Evolutionary conservation across 1,284 basidiomycete genomes (phyloP).

Genomic region (Rhodotorula sp.): DNA sequence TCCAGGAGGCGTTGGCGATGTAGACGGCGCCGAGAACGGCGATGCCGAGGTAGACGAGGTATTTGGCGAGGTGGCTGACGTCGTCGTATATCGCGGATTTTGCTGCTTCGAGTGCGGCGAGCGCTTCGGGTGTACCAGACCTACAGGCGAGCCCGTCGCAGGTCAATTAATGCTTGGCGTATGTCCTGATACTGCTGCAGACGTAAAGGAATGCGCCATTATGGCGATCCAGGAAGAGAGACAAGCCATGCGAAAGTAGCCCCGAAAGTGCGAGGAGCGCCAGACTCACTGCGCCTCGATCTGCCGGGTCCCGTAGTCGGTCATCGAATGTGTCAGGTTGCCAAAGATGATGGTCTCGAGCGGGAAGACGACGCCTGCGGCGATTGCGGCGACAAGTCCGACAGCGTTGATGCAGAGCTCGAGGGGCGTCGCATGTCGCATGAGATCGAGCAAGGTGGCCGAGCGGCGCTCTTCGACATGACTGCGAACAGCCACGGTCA

Average conservation of each 20-base stretch:
- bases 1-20: slow-evolving; percentile 70
- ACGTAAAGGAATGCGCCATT: no score
- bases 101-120: no score
- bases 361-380: slow-evolving; percentile 17
- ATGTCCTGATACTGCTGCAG: no score
- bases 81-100: no score
- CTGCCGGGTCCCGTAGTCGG: slow-evolving; percentile 1
- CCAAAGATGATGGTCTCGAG: slow-evolving; percentile 16
- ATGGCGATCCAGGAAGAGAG: no score
- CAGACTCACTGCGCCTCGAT: not conserved
- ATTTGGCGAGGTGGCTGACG: no score
- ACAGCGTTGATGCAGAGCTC: slow-evolving; percentile 41
- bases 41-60: slow-evolving; percentile 29
- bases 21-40: slow-evolving; percentile 65
- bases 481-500: no score
- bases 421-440: slow-evolving; percentile 32
- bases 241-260: no score
- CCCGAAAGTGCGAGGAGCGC: slow-evolving; percentile 15
- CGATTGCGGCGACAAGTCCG: slow-evolving; percentile 39
- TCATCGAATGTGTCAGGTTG: slow-evolving; percentile 47
- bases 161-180: no score
- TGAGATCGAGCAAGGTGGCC: slow-evolving; percentile 17
- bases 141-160: no score
- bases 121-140: no score
- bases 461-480: slow-evolving; percentile 9